phyloP scores from a whole-genome alignment of 768 basidiomycete genomes.

The Tylopilus vinaceipallidus region DNA sequence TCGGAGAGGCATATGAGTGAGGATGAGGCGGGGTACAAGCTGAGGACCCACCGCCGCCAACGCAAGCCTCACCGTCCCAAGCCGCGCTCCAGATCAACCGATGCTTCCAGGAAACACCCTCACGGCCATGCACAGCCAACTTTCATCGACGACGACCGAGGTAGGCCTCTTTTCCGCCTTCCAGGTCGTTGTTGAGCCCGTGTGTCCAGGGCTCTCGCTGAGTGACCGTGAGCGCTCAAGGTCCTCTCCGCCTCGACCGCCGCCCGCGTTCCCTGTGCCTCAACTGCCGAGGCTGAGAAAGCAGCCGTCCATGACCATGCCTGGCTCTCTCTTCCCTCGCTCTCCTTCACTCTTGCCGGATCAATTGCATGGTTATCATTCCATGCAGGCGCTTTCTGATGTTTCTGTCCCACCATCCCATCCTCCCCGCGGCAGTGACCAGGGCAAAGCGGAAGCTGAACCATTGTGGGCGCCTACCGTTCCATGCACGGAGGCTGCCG shows the following conservation, averaged over 20 bases:
- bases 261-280: conserved; percentile 20
- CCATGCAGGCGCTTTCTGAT: neutral
- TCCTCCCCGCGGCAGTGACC: neutral
- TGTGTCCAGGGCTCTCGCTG: conserved; percentile 20
- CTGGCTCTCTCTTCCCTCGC: conserved; percentile 73
- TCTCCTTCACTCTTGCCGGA: conserved; percentile 62
- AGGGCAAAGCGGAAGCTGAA: conserved; percentile 12
- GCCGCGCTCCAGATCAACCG: conserved; percentile 22
- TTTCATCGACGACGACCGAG: conserved; percentile 14
- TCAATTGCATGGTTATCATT: conserved; percentile 12
- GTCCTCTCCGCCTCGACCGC: conserved; percentile 16
- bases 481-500: neutral
- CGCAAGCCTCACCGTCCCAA: conserved; percentile 8
- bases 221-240: conserved; percentile 21
- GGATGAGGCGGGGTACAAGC: conserved; percentile 9
- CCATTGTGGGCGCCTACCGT: conserved; percentile 16
- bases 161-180: conserved; percentile 12
- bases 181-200: conserved; percentile 2
- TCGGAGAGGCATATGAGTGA: conserved; percentile 14
- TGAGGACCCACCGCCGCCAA: conserved; percentile 4
- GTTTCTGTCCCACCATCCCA: neutral
- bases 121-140: neutral
- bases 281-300: conserved; percentile 32
- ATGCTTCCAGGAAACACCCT: conserved; percentile 2
- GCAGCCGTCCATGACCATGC: conserved; percentile 62